Conservation (phyloP, 75 land plant genomes). For the Chamaecyparis obtusa region DNA sequence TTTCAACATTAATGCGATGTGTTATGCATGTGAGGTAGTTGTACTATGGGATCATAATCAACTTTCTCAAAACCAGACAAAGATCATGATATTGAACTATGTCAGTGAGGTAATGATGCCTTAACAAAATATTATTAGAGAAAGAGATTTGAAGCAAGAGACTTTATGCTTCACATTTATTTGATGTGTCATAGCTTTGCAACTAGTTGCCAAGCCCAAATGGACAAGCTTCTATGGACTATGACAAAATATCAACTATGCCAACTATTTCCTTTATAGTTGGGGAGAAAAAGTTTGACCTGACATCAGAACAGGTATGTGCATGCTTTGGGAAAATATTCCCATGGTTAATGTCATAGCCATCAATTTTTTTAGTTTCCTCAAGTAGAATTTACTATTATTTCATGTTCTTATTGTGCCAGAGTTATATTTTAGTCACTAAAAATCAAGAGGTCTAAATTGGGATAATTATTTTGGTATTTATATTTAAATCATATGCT, state of each 20-base stretch:
- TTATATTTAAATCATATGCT: neutral
- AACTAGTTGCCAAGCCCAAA: conserved; percentile 86
- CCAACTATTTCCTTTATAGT: conserved; percentile 85
- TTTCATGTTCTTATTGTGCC: neutral
- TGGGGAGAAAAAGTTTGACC: conserved; percentile 60
- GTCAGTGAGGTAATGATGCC: conserved; percentile 55
- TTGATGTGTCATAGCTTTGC: conserved; percentile 52
- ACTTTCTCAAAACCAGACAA: conserved; percentile 66
- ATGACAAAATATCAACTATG: conserved; percentile 53
- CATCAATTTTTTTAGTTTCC: neutral
- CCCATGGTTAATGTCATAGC: neutral
- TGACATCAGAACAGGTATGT: conserved; percentile 70
- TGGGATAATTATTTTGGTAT: neutral
- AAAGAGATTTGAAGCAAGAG: neutral
- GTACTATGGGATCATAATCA: conserved; percentile 93
- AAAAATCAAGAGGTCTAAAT: neutral
- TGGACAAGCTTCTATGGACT: conserved; percentile 87
- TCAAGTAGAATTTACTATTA: neutral
- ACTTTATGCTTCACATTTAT: neutral
- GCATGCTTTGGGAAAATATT: neutral
- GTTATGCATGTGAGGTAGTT: conserved; percentile 82
- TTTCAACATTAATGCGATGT: conserved; percentile 46
- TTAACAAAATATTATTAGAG: neutral
- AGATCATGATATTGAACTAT: conserved; percentile 59
- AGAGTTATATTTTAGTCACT: neutral